Conservation (phyloP, 331 rosid genomes). For the Saraca asoca region DNA sequence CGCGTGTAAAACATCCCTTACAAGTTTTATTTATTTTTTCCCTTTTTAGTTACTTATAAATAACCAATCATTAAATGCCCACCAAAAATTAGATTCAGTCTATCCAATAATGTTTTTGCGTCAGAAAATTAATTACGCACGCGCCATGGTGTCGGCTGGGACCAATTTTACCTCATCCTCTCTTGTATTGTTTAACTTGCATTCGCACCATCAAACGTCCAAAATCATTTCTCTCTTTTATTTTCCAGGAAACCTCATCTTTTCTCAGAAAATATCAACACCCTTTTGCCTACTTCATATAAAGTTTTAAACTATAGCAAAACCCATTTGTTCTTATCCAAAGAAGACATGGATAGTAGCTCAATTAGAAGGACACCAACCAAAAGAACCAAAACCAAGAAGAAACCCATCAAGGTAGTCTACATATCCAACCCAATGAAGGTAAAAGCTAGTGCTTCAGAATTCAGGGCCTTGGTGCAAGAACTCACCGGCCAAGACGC, state of each 20-base stretch:
- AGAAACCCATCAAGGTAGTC: constrained; percentile 58
- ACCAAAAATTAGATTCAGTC: constrained; percentile 9
- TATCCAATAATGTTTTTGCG: background rate
- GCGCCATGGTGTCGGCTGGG: constrained; percentile 39
- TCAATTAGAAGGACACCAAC: constrained; percentile 31
- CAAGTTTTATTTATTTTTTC: background rate
- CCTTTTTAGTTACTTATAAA: background rate
- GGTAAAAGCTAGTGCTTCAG: constrained; percentile 57
- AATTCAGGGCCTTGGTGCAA: constrained; percentile 68
- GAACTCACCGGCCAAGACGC: constrained; percentile 80
- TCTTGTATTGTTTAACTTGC: constrained; percentile 11
- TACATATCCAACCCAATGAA: constrained; percentile 83
- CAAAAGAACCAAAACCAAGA: constrained; percentile 36
- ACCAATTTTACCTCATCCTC: too few species aligned
- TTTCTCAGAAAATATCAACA: background rate
- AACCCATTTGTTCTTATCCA: background rate
- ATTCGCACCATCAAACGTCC: constrained; percentile 19
- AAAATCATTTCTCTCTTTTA: background rate
- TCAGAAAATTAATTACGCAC: background rate
- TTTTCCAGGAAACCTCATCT: constrained; percentile 1
- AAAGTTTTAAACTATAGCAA: background rate
- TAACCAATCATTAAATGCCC: constrained; percentile 23
- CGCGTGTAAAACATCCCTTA: constrained; percentile 29
- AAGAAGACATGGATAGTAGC: constrained; percentile 35
- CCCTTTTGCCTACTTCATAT: constrained; percentile 18